A percentile compares a stretch with the other conserved stretches of the same genome.
Evolutionary conservation across 768 basidiomycete genomes (phyloP).

Genomic region (Serendipita sp.): DNA sequence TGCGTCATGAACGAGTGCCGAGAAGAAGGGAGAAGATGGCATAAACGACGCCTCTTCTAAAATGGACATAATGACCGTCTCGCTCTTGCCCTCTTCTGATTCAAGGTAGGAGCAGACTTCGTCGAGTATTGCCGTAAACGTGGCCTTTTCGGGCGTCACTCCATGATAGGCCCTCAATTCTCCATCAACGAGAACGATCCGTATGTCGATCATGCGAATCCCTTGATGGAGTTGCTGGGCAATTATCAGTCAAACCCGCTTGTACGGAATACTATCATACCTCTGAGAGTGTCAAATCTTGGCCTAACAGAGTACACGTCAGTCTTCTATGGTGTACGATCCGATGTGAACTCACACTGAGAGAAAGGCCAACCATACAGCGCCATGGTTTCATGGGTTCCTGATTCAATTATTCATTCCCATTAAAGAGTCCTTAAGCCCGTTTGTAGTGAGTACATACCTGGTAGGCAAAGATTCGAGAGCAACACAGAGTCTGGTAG

Average conservation of each 20-base stretch:
- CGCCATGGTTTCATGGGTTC: conserved; percentile 67
- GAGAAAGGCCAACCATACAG: conserved; percentile 76
- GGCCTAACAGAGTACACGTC: neutral
- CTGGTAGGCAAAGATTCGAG: conserved; percentile 66
- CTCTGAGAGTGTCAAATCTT: conserved; percentile 2
- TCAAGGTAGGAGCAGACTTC: conserved; percentile 50
- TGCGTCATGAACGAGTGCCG: conserved; percentile 45
- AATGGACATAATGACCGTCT: conserved; percentile 74
- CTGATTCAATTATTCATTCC: no score
- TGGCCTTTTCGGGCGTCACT: conserved; percentile 48
- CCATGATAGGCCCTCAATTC: conserved; percentile 70
- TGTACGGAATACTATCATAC: neutral
- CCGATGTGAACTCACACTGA: conserved; percentile 52
- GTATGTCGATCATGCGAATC: conserved; percentile 68
- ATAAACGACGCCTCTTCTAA: conserved; percentile 66
- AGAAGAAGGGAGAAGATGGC: conserved; percentile 38
- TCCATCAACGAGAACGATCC: conserved; percentile 50
- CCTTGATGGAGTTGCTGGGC: conserved; percentile 60
- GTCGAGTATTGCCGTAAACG: conserved; percentile 50
- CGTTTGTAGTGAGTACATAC: conserved; percentile 23
- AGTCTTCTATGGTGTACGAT: neutral
- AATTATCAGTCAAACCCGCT: conserved; percentile 21
- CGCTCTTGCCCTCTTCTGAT: conserved; percentile 36
- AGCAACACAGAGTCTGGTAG: conserved; percentile 54
- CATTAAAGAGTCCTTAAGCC: no score